Base-by-base conservation (phyloP, 768 basidiomycete genomes). In the Boletus sp. region DNA sequence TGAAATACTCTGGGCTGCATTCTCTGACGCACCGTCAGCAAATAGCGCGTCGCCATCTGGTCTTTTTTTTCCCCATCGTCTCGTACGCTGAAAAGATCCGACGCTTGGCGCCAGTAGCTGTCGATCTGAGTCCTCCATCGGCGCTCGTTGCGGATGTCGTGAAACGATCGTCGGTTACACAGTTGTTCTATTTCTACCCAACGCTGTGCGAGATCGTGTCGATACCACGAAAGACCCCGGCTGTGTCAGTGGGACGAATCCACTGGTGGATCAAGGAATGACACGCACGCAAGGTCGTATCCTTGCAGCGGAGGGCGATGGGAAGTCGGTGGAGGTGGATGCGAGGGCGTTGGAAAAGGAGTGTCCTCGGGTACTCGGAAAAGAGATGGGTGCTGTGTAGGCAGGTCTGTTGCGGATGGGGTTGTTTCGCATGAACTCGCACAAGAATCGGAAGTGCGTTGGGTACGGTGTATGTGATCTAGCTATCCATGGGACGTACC, bases 121-220 rank as follows among this genome's bases (percentile, higher is more conserved):
- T 76, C 61, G 81, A 85, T 71, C 44, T 75, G 1, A 24, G 24
- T 24, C 24, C 24, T 24, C 81, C 86, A 0, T 74, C 82, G 14
- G 74, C 75, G 12, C 75, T 90, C 4, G 78, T 95, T 20, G 77
- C 85, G 0, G 86, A 92, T 57, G 83, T 88, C 1, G 83, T 89
- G 12, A 84, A 83, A 61, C 83, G 90, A 1, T 94, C 94, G 2
- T 71, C 84, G 0, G 79, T 84, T 15, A 93, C 89, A 0, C 94
- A 96, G 65, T 75, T 98, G 11, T 96, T 96, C 79, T 86, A 94
- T 67, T 86, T 96, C 56, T 95, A 95, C 65, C 75, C 83, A 0
- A 73, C 90, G 2, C 71, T 97, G 5, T 89, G 89, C 62, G 86
- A 93, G 64, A 87, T 96, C 47, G 86, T 83, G 9, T 84, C 92